A percentile compares a stretch with the other conserved stretches of the same genome.
Evolutionary conservation across 495 filamentous ascomycete species (phyloP).

Genomic region (Xylaria flabelliformis): DNA sequence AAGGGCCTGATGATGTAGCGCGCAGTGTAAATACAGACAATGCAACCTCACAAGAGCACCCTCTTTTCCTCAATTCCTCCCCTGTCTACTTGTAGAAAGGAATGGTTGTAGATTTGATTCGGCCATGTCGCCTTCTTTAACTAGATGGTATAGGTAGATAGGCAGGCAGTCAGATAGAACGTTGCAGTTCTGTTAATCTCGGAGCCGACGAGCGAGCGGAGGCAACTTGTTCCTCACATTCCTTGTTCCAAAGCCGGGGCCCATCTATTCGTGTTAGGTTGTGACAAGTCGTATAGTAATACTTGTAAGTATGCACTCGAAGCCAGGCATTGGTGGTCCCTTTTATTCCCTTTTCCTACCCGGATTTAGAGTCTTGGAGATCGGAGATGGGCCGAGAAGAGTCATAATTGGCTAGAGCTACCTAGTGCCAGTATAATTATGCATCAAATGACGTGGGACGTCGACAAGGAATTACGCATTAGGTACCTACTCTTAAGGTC

Average conservation of each 20-base stretch:
- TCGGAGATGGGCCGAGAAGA: background rate
- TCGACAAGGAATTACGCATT: constrained; percentile 3
- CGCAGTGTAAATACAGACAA: background rate
- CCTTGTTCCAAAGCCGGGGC: background rate
- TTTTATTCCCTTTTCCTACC: background rate
- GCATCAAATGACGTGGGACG: constrained; percentile 1
- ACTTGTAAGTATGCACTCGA: background rate
- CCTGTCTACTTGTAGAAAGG: background rate
- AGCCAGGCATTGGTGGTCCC: background rate
- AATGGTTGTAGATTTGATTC: background rate
- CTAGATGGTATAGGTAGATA: background rate
- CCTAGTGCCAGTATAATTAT: constrained; percentile 13
- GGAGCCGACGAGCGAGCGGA: background rate
- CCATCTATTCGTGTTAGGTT: constrained; percentile 1
- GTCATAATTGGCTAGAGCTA: constrained; percentile 7
- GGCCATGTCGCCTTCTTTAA: background rate
- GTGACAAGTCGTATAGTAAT: background rate
- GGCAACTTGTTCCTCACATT: background rate
- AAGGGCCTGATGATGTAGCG: background rate
- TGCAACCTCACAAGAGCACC: background rate
- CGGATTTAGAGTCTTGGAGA: background rate
- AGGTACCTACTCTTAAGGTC: constrained; percentile 12
- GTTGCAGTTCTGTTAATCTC: background rate
- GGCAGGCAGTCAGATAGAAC: background rate
- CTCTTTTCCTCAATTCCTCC: background rate